A percentile compares a stretch with the other conserved stretches of the same genome.
These are phyloP conservation scores for Anthracocystis walkeri DNA, from an alignment of 1,284 basidiomycete genomes.

Conservation along the genomic window DNA sequence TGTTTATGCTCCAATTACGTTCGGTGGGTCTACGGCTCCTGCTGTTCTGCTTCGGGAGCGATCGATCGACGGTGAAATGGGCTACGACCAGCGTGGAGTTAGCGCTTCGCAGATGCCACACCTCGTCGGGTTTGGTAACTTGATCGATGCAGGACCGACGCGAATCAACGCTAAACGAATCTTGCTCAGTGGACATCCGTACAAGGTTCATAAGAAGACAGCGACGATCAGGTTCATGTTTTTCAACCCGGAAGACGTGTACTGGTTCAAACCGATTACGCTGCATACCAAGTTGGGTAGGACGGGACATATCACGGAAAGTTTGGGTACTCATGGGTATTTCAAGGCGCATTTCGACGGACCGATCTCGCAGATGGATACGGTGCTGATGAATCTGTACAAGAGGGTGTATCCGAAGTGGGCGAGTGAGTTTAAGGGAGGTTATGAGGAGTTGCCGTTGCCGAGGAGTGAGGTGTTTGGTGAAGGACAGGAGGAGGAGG, in stretches of 20 bases:
- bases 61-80: slow-evolving; percentile 45
- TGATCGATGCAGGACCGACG: slow-evolving; percentile 83
- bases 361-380: slow-evolving; percentile 90
- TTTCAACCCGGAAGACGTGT: slow-evolving; percentile 92
- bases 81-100: slow-evolving; percentile 66
- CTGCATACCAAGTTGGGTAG: slow-evolving; percentile 92
- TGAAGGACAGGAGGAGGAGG: background rate
- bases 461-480: slow-evolving; percentile 31
- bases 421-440: slow-evolving; percentile 60
- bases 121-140: slow-evolving; percentile 89
- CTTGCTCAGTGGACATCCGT: slow-evolving; percentile 92
- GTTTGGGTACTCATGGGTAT: slow-evolving; percentile 97
- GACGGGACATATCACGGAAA: slow-evolving; percentile 87
- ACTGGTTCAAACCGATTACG: slow-evolving; percentile 93
- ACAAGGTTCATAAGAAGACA: slow-evolving; percentile 97
- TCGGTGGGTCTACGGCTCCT: slow-evolving; percentile 75
- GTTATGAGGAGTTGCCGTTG: slow-evolving; percentile 36
- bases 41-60: slow-evolving; percentile 60
- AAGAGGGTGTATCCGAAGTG: slow-evolving; percentile 87
- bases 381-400: slow-evolving; percentile 59
- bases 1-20: slow-evolving; percentile 87
- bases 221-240: slow-evolving; percentile 99
- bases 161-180: slow-evolving; percentile 92
- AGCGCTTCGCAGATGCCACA: slow-evolving; percentile 70
- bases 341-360: slow-evolving; percentile 96